Evolutionary conservation across 2,329 filamentous ascomycete species (phyloP).

Genomic region (Boeremia lycopersici): DNA sequence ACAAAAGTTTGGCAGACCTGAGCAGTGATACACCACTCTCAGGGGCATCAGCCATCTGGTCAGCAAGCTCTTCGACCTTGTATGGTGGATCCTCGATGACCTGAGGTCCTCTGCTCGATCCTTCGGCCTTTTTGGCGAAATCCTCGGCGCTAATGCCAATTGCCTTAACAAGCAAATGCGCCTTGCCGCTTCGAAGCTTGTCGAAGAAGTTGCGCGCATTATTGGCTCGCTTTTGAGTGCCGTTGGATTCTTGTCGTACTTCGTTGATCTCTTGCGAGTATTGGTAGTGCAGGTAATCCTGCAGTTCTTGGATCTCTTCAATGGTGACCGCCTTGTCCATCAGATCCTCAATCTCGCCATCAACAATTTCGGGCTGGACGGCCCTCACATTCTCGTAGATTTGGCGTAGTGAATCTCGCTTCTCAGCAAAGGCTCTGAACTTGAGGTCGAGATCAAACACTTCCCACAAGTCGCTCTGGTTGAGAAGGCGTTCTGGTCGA

Average conservation of each 20-base stretch:
- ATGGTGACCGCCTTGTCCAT: constrained; percentile 80
- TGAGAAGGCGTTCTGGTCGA: constrained; percentile 83
- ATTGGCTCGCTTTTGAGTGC: constrained; percentile 79
- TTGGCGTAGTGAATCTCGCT: constrained; percentile 82
- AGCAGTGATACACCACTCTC: constrained; percentile 76
- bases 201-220: constrained; percentile 82
- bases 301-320: constrained; percentile 94
- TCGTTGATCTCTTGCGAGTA: constrained; percentile 87
- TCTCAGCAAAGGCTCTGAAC: constrained; percentile 90
- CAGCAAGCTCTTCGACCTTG: constrained; percentile 84
- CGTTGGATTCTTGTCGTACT: constrained; percentile 68
- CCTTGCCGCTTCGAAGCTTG: constrained; percentile 78
- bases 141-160: constrained; percentile 90
- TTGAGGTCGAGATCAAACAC: constrained; percentile 95
- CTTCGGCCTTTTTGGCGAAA: constrained; percentile 83
- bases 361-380: constrained; percentile 64
- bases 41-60: constrained; percentile 61
- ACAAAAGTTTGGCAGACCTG: constrained; percentile 81
- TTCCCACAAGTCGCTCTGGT: constrained; percentile 92
- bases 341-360: constrained; percentile 80
- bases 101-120: constrained; percentile 70
- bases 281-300: constrained; percentile 95
- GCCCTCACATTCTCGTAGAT: constrained; percentile 75
- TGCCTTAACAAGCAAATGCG: constrained; percentile 81
- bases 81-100: constrained; percentile 78